Conservation (phyloP, 2,329 filamentous ascomycete species). For the Ceratocystiopsis minuta region DNA sequence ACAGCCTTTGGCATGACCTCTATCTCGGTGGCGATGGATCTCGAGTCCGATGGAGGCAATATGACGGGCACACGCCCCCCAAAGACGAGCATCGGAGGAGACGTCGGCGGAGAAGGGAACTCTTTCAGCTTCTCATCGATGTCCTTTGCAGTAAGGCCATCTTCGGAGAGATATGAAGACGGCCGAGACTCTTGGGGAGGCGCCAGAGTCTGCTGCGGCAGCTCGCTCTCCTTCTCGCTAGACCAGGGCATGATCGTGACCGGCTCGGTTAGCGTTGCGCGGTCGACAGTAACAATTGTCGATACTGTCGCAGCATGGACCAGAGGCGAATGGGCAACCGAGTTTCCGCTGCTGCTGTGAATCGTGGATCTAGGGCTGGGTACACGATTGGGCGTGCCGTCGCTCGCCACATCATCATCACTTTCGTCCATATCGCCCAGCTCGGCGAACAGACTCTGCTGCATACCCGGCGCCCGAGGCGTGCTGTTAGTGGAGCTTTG, state of each 20-base stretch:
- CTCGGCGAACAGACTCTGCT: slow-evolving; percentile 81
- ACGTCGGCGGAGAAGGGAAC: slow-evolving; percentile 35
- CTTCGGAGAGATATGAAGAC: slow-evolving; percentile 5
- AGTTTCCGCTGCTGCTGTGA: slow-evolving; percentile 1
- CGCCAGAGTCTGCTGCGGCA: neutral
- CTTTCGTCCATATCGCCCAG: slow-evolving; percentile 58
- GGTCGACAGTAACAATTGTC: slow-evolving; percentile 39
- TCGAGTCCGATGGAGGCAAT: too few relatives aligned
- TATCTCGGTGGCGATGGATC: too few relatives aligned
- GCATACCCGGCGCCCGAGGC: slow-evolving; percentile 29
- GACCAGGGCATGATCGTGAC: slow-evolving; percentile 20
- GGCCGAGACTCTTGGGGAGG: slow-evolving; percentile 3
- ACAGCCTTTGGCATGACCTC: too few relatives aligned
- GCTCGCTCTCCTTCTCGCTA: slow-evolving; percentile 1
- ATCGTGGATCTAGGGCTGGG: slow-evolving; percentile 17
- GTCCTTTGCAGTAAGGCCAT: neutral
- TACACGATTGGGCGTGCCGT: slow-evolving; percentile 36
- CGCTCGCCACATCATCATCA: slow-evolving; percentile 48
- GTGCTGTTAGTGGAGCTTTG: slow-evolving; percentile 28
- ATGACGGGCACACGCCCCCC: too few relatives aligned
- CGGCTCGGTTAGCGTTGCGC: slow-evolving; percentile 42
- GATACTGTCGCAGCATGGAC: slow-evolving; percentile 32
- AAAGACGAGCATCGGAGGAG: slow-evolving; percentile 12
- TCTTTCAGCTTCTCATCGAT: slow-evolving; percentile 33
- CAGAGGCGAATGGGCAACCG: slow-evolving; percentile 23